phyloP scores from a whole-genome alignment of 2,329 filamentous ascomycete genomes.

The Purpureocillium lavendulum region DNA sequence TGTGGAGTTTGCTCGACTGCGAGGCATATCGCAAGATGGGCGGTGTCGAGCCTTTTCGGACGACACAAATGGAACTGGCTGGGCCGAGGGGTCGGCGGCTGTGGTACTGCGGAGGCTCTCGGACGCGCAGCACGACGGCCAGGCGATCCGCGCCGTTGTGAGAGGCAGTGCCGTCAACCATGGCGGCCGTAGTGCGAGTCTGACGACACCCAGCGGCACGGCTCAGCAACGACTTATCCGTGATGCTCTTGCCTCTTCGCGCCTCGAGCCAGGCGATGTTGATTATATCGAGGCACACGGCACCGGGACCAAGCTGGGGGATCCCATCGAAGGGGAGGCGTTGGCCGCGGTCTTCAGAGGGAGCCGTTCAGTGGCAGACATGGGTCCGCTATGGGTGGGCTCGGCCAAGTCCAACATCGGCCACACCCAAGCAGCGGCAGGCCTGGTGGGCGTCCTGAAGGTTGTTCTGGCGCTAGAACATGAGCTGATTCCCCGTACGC shows the following conservation, averaged over 20 bases:
- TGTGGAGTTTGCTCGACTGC: constrained; percentile 8
- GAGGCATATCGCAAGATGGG: constrained; percentile 10
- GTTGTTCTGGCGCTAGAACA: constrained; percentile 24
- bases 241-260: constrained; percentile 4
- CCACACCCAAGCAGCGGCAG: constrained; percentile 54
- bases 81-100: constrained; percentile 10
- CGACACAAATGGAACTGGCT: constrained; percentile 10
- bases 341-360: background rate
- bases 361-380: background rate
- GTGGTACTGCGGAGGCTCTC: constrained; percentile 34
- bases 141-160: constrained; percentile 25
- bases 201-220: constrained; percentile 28
- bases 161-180: constrained; percentile 23
- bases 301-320: background rate
- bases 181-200: constrained; percentile 30
- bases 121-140: constrained; percentile 31
- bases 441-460: constrained; percentile 50
- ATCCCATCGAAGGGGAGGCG: background rate
- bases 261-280: constrained; percentile 4
- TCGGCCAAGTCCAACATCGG: constrained; percentile 57
- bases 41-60: constrained; percentile 25
- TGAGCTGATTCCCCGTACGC: constrained; percentile 28
- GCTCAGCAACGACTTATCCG: constrained; percentile 18
- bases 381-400: constrained; percentile 30
- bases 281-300: background rate